Conservation (phyloP, 352 stramenopile species). For the Phytophthora citrophthora region DNA sequence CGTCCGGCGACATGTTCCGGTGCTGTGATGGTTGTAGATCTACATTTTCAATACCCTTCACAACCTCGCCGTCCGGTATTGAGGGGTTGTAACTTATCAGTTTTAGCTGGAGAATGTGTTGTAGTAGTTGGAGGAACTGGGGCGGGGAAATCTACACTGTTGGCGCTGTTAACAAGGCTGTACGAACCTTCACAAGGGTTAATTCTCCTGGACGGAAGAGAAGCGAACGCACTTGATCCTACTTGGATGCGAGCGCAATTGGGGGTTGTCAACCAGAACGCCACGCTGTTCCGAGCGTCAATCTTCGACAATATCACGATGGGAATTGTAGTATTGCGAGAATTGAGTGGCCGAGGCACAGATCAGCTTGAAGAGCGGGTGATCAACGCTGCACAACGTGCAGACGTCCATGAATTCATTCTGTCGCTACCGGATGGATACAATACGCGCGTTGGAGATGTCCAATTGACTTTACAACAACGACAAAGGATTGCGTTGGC, state of each 20-base stretch:
- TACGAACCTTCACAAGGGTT: constrained; percentile 34
- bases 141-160: constrained; percentile 40
- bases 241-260: constrained; percentile 48
- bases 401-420: constrained; percentile 68
- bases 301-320: constrained; percentile 67
- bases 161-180: constrained; percentile 39
- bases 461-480: constrained; percentile 90
- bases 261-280: constrained; percentile 40
- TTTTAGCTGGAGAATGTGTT: constrained; percentile 49
- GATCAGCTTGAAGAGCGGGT: constrained; percentile 66
- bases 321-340: constrained; percentile 31
- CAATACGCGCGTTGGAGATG: constrained; percentile 40
- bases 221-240: constrained; percentile 40
- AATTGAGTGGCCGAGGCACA: constrained; percentile 38
- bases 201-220: constrained; percentile 46
- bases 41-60: constrained; percentile 32
- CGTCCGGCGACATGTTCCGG: constrained; percentile 10
- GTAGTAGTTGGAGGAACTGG: constrained; percentile 46
- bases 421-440: constrained; percentile 85
- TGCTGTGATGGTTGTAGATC: constrained; percentile 24
- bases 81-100: constrained; percentile 33
- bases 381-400: constrained; percentile 60
- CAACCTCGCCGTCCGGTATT: constrained; percentile 24
- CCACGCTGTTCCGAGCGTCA: constrained; percentile 51
- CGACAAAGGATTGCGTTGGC: constrained; percentile 84